Evolutionary conservation across 73 alveolate species (phyloP), one percentile per base, ranked within the genome.

Genomic region (Loxodes magnus): DNA sequence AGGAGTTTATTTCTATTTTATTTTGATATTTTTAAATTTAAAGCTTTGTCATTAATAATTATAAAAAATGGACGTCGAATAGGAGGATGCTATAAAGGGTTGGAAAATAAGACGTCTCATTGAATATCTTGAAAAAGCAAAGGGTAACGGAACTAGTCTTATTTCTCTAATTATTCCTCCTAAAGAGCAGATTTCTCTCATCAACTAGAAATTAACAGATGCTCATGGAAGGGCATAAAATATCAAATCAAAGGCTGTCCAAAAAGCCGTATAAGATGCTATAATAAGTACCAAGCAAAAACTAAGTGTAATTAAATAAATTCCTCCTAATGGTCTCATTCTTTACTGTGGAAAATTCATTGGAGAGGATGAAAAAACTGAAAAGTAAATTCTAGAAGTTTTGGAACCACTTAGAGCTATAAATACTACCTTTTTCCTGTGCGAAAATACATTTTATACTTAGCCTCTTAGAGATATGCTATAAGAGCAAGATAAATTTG

Each of bases 391-490:
- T 38, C 74, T 77, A 68, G 79, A 85, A 39, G 98, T 84, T 56
- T 77, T 94, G 53, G 98, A 88, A 64, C 99, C 99, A 14, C 88
- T 92, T 90, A 82, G 94, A 59, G 95, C 98, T 20, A 84, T 94
- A 44, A 86, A 84, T 73, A 71, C 97, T 25, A 85, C 95, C 67
- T 67, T 88, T 63, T 92, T 88, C 73, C 65, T 77, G 56, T 94
- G 99, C 57, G 96, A 91, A 66, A 87, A 84, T 56, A 75, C 72
- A 35, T 94, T 94, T 69, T 92, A 82, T 78, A 78, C 96, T 27
- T 91, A 76, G 43, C 92, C 90, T 7, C 70, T 85, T 24, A 51
- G 44, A 27, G 79, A 62, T 33, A 63, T 71, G 20, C 35, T 72
- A 49, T 60, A 24, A 42, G 49, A 15, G 16, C 94, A 85, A 49